Percentiles rank a stretch among this genome's conserved stretches.
These are phyloP conservation scores for Lentinus brumalis DNA, from an alignment of 768 basidiomycete genomes.

Conservation along the genomic window DNA sequence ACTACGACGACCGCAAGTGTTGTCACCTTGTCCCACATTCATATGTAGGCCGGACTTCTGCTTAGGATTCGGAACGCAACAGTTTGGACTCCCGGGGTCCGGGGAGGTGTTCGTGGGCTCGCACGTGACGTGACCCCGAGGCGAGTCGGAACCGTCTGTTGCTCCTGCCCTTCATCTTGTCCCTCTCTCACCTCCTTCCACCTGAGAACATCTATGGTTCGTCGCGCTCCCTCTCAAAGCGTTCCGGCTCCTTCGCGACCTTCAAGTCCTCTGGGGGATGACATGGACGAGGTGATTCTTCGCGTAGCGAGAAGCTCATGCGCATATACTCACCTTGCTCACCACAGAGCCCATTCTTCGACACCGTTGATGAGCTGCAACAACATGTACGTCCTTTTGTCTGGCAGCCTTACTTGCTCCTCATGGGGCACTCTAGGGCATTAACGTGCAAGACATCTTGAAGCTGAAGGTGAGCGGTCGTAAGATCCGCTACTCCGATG, in stretches of 20 bases:
- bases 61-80: neutral
- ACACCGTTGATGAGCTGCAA: slow-evolving; percentile 82
- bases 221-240: slow-evolving; percentile 50
- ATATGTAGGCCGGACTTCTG: too few relatives aligned
- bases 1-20: too few relatives aligned
- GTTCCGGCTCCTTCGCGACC: slow-evolving; percentile 52
- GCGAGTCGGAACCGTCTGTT: neutral
- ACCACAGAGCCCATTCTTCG: slow-evolving; percentile 62
- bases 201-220: slow-evolving; percentile 26
- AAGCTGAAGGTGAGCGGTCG: slow-evolving; percentile 80
- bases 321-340: slow-evolving; percentile 2
- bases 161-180: neutral
- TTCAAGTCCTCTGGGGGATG: slow-evolving; percentile 45
- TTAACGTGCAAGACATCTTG: slow-evolving; percentile 92
- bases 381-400: slow-evolving; percentile 56
- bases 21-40: too few relatives aligned
- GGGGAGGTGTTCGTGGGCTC: neutral
- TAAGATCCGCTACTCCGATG: slow-evolving; percentile 10
- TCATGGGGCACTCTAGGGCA: slow-evolving; percentile 57
- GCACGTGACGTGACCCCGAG: too few relatives aligned
- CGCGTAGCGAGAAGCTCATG: neutral
- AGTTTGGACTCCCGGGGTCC: neutral
- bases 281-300: slow-evolving; percentile 42
- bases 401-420: neutral
- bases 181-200: neutral